Conservation (phyloP, 176 grass and related monocot genomes). For the Triticum urartu region DNA sequence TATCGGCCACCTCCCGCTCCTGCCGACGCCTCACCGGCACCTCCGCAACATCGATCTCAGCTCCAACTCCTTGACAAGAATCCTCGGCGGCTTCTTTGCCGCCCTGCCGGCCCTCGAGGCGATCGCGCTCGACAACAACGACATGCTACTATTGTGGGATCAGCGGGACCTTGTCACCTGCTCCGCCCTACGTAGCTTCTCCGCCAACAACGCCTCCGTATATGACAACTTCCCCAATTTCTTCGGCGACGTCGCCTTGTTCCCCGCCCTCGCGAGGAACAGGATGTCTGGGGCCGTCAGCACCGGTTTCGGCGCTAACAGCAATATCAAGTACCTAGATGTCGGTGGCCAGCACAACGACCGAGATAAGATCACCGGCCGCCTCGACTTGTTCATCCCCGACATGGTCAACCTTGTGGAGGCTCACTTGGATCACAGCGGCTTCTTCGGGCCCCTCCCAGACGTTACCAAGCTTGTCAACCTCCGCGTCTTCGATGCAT, state of each 20-base stretch:
- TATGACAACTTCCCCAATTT: neutral
- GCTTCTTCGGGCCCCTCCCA: neutral
- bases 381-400: neutral
- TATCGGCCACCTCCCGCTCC: neutral
- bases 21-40: neutral
- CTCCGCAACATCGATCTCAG: neutral
- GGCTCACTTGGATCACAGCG: neutral
- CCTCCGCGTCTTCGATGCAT: conserved; percentile 7
- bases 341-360: neutral
- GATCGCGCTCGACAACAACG: neutral
- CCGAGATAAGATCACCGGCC: neutral
- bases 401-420: conserved; percentile 17
- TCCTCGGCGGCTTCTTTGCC: neutral
- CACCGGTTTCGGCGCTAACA: neutral
- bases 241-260: neutral
- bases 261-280: conserved; percentile 11
- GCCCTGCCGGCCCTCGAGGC: neutral
- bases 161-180: neutral
- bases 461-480: neutral
- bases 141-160: fast-evolving
- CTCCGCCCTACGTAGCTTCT: conserved; percentile 18
- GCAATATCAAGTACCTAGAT: conserved; percentile 8
- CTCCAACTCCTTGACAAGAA: neutral
- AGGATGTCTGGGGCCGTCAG: fast-evolving
- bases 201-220: neutral